These are phyloP conservation scores for Haplosporangium gracile DNA, from an alignment of 192 early-diverging fungal species.

Conservation along the genomic window DNA sequence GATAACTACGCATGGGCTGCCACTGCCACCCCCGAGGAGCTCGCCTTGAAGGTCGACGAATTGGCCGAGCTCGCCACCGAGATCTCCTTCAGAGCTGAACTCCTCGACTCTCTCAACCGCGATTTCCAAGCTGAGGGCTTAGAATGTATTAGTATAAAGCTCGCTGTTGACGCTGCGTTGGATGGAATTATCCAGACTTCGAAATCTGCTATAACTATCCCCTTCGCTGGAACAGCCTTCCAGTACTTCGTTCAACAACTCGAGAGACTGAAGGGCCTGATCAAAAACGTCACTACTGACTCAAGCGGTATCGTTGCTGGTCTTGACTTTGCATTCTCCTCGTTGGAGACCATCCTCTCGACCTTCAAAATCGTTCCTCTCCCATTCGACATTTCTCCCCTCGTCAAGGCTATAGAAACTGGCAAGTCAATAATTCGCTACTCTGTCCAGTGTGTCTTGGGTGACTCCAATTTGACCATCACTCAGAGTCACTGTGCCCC, in stretches of 20 bases:
- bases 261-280: not conserved
- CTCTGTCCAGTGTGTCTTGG: not conserved
- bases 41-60: not conserved
- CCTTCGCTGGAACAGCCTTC: not conserved
- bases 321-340: not conserved
- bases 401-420: not conserved
- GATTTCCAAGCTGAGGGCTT: not conserved
- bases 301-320: not conserved
- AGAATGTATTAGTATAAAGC: not conserved
- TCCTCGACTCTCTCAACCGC: not conserved
- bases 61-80: not conserved
- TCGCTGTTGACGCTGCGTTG: not conserved
- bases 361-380: not conserved
- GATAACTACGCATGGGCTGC: slow-evolving; percentile 1
- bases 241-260: not conserved
- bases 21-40: slow-evolving; percentile 2
- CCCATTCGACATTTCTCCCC: not conserved
- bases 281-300: not conserved
- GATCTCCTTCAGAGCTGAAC: not conserved
- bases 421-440: not conserved
- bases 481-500: not conserved
- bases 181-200: not conserved
- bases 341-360: not conserved
- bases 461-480: not conserved
- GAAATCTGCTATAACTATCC: not conserved